Conservation (phyloP, 805 yeast species). For the Candida andamanensis region DNA sequence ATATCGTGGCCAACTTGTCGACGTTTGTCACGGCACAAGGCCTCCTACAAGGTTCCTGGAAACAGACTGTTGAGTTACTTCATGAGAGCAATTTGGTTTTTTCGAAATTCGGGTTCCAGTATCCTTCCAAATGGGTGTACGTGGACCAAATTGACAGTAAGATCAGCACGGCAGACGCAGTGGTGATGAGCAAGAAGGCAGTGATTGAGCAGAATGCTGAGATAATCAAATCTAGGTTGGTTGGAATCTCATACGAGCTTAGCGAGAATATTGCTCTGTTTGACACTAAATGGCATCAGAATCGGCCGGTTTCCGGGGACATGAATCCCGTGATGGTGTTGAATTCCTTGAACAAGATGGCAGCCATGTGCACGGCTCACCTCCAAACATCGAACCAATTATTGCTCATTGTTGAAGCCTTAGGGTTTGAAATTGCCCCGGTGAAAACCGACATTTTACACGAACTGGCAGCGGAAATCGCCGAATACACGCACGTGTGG, state of each 20-base stretch:
- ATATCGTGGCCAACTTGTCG: conserved; percentile 6
- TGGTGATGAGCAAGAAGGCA: conserved; percentile 28
- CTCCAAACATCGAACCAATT: conserved; percentile 4
- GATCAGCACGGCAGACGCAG: conserved; percentile 34
- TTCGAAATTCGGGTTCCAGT: conserved; percentile 22
- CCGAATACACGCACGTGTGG: conserved; percentile 62
- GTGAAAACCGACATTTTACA: conserved; percentile 18
- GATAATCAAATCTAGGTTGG: conserved; percentile 37
- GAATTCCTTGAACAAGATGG: conserved; percentile 23
- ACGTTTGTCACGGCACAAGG: conserved; percentile 6
- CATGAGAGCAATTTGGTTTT: conserved; percentile 3
- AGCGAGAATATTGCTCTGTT: conserved; percentile 25
- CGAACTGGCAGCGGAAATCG: conserved; percentile 42
- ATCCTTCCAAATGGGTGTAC: conserved; percentile 52
- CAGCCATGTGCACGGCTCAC: conserved; percentile 10
- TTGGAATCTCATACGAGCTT: conserved; percentile 34
- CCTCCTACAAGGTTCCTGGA: conserved; percentile 4
- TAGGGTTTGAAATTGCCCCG: conserved; percentile 5
- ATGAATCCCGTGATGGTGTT: conserved; percentile 43
- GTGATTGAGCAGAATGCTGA: conserved; percentile 40
- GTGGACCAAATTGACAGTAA: conserved; percentile 59
- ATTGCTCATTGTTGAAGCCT: conserved; percentile 1
- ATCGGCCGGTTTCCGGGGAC: conserved; percentile 43
- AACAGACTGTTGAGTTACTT: conserved; percentile 1
- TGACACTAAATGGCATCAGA: conserved; percentile 42